Evolutionary conservation across 2,329 filamentous ascomycete species (phyloP), one percentile per base, ranked within the genome.

Genomic region (Coniochaeta sp.): DNA sequence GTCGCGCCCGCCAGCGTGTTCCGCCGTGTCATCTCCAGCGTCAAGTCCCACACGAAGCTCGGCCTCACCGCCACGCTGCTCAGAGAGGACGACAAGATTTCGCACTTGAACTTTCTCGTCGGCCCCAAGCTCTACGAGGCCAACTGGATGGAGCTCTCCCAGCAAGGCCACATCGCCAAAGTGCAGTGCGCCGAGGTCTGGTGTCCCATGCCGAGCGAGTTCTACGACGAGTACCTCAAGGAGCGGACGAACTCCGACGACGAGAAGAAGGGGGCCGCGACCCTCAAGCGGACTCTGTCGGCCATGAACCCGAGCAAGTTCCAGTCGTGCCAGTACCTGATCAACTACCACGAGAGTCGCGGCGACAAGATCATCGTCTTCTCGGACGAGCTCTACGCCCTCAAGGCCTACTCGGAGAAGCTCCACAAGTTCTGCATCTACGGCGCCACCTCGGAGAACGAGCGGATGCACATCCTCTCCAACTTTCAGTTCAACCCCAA

Each of bases 361-460:
- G 92, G 94, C 28, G 94, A 97, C 73, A 97, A 97, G 70, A 91
- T 97, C 60, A 97, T 97, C 57, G 92, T 99, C 40, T 97, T 97
- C 67, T 96, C 91, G 0, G 94, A 99, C 67, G 96, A 97, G 59
- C 90, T 99, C 35, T 97, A 94, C 63, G 92, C 94, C 0, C 75
- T 99, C 27, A 82, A 92, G 59, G 81, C 85, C 35, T 96, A 97
- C 63, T 91, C 94, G 3, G 75, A 83, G 24, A 92, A 91, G 59
- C 75, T 97, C 32, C 81, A 81, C 47, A 96, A 96, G 66, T 87
- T 89, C 0, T 96, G 86, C 66, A 96, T 99, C 59, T 96, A 89
- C 61, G 94, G 94, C 49, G 88, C 85, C 52, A 99, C 94, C 0
- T 81, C 83, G 20, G 90, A 96, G 62, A 77, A 81, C 14, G 94